Base-by-base conservation (phyloP, 2,329 filamentous ascomycete genomes). In the Colletotrichum gigasporum region DNA sequence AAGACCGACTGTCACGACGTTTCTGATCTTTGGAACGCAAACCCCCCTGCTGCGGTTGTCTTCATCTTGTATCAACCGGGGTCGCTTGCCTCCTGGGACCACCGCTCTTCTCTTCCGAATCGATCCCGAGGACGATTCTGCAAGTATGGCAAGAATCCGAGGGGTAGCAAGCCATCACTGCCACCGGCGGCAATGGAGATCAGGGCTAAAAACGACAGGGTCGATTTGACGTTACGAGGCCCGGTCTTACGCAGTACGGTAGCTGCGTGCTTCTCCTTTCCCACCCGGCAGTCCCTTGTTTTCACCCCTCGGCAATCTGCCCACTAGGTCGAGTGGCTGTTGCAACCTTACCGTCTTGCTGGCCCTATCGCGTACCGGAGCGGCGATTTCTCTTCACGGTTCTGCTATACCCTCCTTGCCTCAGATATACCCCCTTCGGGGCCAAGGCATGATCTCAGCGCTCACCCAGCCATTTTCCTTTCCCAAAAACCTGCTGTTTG, bases 371-470 rank as follows among this genome's bases (percentile, higher is more conserved):
- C 62, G 50, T 63, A 56, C 52, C 22, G 12, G 26, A 54, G 53
- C 41, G 47, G 56, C 62, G 35, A 56, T 48, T 59, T 67, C 55
- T 61, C 61, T 54, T 64, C 37, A 48, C 30, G 50, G 54, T 52
- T 68, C 65, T 45, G 37, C 2, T 69, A 69, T 69, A 69, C 58
- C 67, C 62, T 64, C 64, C 68, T 63, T 50, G 16, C 48, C 9
- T 55, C 57, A 61, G 50, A 62, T 69, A 69, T 69, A 69, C 54
- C 68, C 65, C 57, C 61, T 61, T 60, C 48, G 61, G 22, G 56
- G 28, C 56, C 56, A 54, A 61, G 56, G 61, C 61, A 64, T 64
- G 48, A 61, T 64, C 37, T 20, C 48, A 48, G 61, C 37, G 47
- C 42, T 50, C 48, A 54, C 35, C 61, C 48, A 54, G 61, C 47